Conservation (phyloP, 2,329 filamentous ascomycete genomes). For the Dactylellina drechsleri region DNA sequence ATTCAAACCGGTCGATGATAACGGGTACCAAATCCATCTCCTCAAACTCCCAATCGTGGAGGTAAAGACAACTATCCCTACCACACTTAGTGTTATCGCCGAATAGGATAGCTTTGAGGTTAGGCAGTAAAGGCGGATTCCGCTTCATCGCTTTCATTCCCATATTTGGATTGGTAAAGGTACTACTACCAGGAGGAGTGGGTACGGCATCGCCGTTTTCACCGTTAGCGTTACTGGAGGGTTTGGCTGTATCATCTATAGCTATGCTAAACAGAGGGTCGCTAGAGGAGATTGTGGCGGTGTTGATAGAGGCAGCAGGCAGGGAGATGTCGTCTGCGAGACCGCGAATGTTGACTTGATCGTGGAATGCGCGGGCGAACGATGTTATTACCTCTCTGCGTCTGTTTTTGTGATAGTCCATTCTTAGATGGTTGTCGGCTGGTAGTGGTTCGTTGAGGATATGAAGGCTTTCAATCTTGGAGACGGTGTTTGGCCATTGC, state of each 20-base stretch:
- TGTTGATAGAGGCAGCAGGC: not conserved
- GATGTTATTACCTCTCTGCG: slow-evolving; percentile 41
- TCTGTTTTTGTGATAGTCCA: slow-evolving; percentile 29
- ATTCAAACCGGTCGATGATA: slow-evolving; percentile 36
- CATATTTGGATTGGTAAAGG: not conserved
- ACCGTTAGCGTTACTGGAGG: not conserved
- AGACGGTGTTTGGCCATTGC: slow-evolving; percentile 39
- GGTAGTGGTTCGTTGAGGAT: slow-evolving; percentile 48
- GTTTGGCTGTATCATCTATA: not conserved
- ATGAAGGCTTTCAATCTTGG: slow-evolving; percentile 41
- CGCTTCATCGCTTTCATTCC: not conserved
- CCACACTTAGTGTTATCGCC: slow-evolving; percentile 51
- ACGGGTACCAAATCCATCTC: slow-evolving; percentile 49
- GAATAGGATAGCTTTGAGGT: slow-evolving; percentile 30
- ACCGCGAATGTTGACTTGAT: slow-evolving; percentile 45
- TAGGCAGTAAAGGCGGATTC: slow-evolving; percentile 23
- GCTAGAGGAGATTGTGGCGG: not conserved
- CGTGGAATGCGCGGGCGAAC: slow-evolving; percentile 42
- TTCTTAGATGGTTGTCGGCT: slow-evolving; percentile 20
- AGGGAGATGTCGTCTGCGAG: slow-evolving; percentile 19
- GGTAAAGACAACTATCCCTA: slow-evolving; percentile 44
- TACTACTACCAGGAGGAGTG: not conserved
- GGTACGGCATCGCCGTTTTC: not conserved
- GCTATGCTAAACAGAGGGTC: not conserved
- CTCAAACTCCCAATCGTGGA: slow-evolving; percentile 52